These are phyloP conservation scores for Paramecium tetraurelia DNA, from an alignment of 73 alveolate genomes.

Conservation along the genomic window DNA sequence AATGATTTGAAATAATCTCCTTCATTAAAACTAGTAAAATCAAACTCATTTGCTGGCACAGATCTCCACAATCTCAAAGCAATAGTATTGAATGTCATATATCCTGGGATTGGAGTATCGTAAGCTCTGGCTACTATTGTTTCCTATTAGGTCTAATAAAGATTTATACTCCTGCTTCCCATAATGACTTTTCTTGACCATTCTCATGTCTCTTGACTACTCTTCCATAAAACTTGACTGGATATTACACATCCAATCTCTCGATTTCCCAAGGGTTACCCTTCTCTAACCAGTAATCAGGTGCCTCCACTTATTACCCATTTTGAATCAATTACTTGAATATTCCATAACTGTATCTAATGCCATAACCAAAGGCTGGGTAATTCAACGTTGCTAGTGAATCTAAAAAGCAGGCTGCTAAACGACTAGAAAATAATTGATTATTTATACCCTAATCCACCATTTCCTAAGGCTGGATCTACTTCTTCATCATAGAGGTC, in stretches of 20 bases:
- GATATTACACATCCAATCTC: slow-evolving; percentile 92
- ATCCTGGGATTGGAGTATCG: slow-evolving; percentile 99
- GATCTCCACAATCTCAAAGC: slow-evolving; percentile 97
- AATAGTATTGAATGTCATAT: slow-evolving; percentile 96
- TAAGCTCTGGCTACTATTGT: slow-evolving; percentile 98
- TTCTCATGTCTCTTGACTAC: slow-evolving; percentile 76
- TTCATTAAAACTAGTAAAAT: slow-evolving; percentile 73
- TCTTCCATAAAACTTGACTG: slow-evolving; percentile 93
- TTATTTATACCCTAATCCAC: slow-evolving; percentile 90
- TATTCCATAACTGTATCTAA: slow-evolving; percentile 99
- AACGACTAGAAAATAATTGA: slow-evolving; percentile 63
- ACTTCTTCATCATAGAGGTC: slow-evolving; percentile 95
- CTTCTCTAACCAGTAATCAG: slow-evolving; percentile 98
- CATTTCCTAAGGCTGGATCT: slow-evolving; percentile 99
- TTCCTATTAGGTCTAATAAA: slow-evolving; percentile 55
- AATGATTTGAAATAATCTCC: slow-evolving; percentile 79
- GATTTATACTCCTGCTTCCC: slow-evolving; percentile 92
- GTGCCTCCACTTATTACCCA: slow-evolving; percentile 97
- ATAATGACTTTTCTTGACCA: slow-evolving; percentile 77
- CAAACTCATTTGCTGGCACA: slow-evolving; percentile 82
- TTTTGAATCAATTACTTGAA: slow-evolving; percentile 95
- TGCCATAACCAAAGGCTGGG: slow-evolving; percentile 99
- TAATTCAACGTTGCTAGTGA: slow-evolving; percentile 96
- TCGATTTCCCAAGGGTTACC: slow-evolving; percentile 99
- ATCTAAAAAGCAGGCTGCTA: slow-evolving; percentile 99